Percentiles rank a stretch among this genome's conserved stretches.
phyloP scores from a whole-genome alignment of 2,329 filamentous ascomycete genomes.

The Aspergillus neoniger region DNA sequence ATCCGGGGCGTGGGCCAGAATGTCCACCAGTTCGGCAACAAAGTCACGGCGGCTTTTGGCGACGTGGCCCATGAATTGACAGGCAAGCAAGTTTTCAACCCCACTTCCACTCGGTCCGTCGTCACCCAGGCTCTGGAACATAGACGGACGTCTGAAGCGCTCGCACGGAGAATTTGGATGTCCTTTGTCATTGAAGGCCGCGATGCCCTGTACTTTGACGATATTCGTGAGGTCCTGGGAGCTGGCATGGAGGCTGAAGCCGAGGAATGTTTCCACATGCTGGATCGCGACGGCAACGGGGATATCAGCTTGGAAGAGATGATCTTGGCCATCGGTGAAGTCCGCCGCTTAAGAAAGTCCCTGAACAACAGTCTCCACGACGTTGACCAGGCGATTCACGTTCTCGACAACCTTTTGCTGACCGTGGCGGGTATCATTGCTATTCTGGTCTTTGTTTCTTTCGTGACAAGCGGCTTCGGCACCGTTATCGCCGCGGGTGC shows the following conservation, averaged over 20 bases:
- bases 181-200: conserved; percentile 91
- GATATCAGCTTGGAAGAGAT: conserved; percentile 96
- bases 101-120: conserved; percentile 84
- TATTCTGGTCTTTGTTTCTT: conserved; percentile 85
- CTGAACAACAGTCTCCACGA: conserved; percentile 95
- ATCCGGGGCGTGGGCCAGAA: conserved; percentile 72
- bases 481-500: conserved; percentile 86
- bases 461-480: conserved; percentile 83
- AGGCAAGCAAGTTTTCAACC: conserved; percentile 92
- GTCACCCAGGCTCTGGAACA: conserved; percentile 88
- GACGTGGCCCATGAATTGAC: conserved; percentile 94
- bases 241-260: conserved; percentile 72
- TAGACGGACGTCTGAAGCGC: conserved; percentile 78
- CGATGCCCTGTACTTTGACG: conserved; percentile 75
- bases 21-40: conserved; percentile 82
- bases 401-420: conserved; percentile 82
- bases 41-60: conserved; percentile 88
- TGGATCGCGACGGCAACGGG: conserved; percentile 87
- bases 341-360: conserved; percentile 82
- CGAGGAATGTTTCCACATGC: conserved; percentile 76
- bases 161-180: conserved; percentile 96
- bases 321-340: conserved; percentile 81
- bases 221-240: conserved; percentile 86
- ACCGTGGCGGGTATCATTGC: conserved; percentile 78
- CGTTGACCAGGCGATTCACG: conserved; percentile 89